Conservation (phyloP, 169 alveolate genomes). For the Theileria luwenshuni region DNA sequence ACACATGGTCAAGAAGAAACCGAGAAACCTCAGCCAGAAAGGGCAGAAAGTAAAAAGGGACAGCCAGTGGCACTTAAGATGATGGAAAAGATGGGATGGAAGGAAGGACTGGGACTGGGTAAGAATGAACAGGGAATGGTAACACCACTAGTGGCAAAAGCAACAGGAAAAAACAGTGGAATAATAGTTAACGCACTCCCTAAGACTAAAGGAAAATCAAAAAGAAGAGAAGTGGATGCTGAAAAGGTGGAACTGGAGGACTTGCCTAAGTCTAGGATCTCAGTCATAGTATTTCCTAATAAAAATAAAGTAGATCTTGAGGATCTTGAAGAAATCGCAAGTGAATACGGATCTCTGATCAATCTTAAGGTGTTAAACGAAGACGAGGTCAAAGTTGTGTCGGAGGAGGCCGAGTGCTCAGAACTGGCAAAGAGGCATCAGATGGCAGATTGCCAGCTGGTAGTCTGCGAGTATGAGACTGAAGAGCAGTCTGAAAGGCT, state of each 20-base stretch:
- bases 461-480: conserved; percentile 58
- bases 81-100: conserved; percentile 91
- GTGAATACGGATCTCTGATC: conserved; percentile 54
- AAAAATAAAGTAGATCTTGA: conserved; percentile 23
- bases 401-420: neutral
- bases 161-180: conserved; percentile 81
- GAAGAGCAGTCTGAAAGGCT: conserved; percentile 43
- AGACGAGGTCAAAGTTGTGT: neutral
- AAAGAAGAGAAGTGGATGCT: neutral
- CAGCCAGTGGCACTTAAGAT: conserved; percentile 82
- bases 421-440: neutral
- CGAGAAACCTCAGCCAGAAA: neutral
- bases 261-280: conserved; percentile 13
- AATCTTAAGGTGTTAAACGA: conserved; percentile 11
- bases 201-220: neutral
- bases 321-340: conserved; percentile 42
- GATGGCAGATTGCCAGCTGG: neutral
- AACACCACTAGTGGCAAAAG: conserved; percentile 82
- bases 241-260: neutral
- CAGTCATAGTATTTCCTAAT: conserved; percentile 6
- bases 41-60: conserved; percentile 39
- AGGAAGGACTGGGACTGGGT: conserved; percentile 87
- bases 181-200: conserved; percentile 77
- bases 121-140: conserved; percentile 84
- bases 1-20: neutral